Percentiles rank a stretch among this genome's conserved stretches.
Conservation (phyloP, 495 filamentous ascomycete species). For the Astrothelium macrocarpum region DNA sequence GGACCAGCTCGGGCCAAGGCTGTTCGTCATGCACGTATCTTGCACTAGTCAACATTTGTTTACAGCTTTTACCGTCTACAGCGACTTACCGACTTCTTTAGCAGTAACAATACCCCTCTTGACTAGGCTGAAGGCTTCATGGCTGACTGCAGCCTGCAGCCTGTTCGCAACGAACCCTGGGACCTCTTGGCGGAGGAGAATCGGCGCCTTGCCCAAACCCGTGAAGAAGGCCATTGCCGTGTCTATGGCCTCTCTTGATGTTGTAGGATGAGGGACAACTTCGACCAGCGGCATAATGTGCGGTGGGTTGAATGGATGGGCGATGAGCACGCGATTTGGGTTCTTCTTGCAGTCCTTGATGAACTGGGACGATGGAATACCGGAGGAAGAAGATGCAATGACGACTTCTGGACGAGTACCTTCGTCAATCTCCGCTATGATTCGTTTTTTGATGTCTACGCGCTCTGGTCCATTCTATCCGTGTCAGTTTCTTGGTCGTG, state of each 20-base stretch:
- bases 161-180: conserved; percentile 2
- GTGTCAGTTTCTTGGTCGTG: background rate
- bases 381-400: conserved; percentile 24
- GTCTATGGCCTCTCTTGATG: background rate
- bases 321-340: conserved; percentile 8
- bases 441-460: conserved; percentile 1
- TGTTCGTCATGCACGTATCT: conserved; percentile 15
- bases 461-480: conserved; percentile 7
- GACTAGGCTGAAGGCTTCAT: conserved; percentile 6
- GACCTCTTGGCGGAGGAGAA: conserved; percentile 6
- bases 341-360: conserved; percentile 16
- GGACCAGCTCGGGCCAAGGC: conserved; percentile 18
- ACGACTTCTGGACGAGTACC: conserved; percentile 12
- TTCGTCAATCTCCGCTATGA: conserved; percentile 14
- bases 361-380: conserved; percentile 19
- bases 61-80: background rate
- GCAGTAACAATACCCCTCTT: conserved; percentile 5
- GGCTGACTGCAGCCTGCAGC: background rate
- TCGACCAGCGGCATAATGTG: conserved; percentile 7
- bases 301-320: conserved; percentile 6
- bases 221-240: background rate
- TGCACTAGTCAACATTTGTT: background rate
- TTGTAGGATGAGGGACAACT: background rate
- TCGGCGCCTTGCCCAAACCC: background rate
- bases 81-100: conserved; percentile 7